Evolutionary conservation across 805 yeast species (phyloP), one percentile per base, ranked within the genome.

Genomic region (Metschnikowia drakensbergensis): DNA sequence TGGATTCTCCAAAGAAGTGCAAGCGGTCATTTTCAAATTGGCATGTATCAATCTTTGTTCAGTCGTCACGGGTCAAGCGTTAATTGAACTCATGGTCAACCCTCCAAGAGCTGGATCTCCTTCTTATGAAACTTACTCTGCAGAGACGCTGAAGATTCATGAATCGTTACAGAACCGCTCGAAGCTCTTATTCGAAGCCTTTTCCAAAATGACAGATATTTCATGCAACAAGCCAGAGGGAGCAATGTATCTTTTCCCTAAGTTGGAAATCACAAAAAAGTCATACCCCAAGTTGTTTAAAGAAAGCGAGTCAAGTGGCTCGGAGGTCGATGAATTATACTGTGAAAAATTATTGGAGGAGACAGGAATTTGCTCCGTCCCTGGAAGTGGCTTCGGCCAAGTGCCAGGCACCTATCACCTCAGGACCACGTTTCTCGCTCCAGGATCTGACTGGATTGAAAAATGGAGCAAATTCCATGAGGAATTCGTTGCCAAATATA

Each of bases 361-460:
- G 41, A 90, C 99, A 5, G 99, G 99, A 58, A 89, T 94, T 52
- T 94, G 99, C 69, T 88, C 96, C 38, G 96, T 94, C 53, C 98
- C 99, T 29, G 99, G 99, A 36, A 82, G 89, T 31, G 99, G 99
- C 0, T 94, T 94, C 60, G 97, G 98, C 30, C 99, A 94, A 70
- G 85, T 76, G 42, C 83, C 83, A 42, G 96, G 89, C 22, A 90
- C 97, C 3, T 86, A 77, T 71, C 99, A 94, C 64, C 78, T 94
- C 59, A 84, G 99, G 76, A 94, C 99, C 1, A 94, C 99, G 0
- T 94, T 94, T 74, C 76, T 94, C 61, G 96, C 99, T 10, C 97
- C 98, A 11, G 98, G 97, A 37, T 77, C 80, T 26, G 92, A 88
- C 58, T 89, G 97, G 89, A 88, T 90, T 56, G 76, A 80, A 17